phyloP scores from a whole-genome alignment of 106 monocot species.

The Amphibolis antarctica region DNA sequence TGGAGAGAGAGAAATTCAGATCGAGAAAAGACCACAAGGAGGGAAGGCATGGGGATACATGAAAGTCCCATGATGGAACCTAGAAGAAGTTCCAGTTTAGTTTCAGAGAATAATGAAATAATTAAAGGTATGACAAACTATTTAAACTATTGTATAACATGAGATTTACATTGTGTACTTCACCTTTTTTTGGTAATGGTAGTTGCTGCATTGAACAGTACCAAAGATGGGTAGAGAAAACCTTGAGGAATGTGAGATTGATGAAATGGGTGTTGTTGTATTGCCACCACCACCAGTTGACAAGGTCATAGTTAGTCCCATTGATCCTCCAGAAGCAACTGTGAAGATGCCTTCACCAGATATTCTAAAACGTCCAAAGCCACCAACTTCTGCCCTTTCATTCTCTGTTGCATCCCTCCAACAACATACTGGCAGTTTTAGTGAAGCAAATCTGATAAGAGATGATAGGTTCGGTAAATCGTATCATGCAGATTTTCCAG shows the following conservation, averaged over 20 bases:
- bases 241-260: conserved; percentile 29
- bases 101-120: conserved; percentile 18
- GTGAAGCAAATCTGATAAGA: conserved; percentile 68
- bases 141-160: background rate
- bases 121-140: conserved; percentile 10
- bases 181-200: background rate
- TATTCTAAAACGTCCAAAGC: conserved; percentile 3
- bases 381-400: conserved; percentile 42
- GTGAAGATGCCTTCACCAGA: conserved; percentile 13
- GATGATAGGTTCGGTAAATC: conserved; percentile 69
- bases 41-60: conserved; percentile 17
- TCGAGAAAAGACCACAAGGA: conserved; percentile 24
- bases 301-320: conserved; percentile 34
- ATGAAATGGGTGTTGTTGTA: conserved; percentile 20
- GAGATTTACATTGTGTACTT: background rate
- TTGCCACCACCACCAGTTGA: conserved; percentile 38
- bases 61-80: conserved; percentile 23
- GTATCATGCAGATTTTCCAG: conserved; percentile 60
- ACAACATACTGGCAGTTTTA: conserved; percentile 91
- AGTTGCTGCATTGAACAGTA: conserved; percentile 10
- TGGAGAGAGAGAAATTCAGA: conserved; percentile 50
- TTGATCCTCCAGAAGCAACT: conserved; percentile 22
- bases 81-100: conserved; percentile 19
- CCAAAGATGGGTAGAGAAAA: conserved; percentile 20
- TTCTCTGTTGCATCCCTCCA: conserved; percentile 87